A percentile compares a stretch with the other conserved stretches of the same genome.
These are phyloP conservation scores for Peniophora sp. DNA, from an alignment of 1,284 basidiomycete genomes.

Conservation along the genomic window DNA sequence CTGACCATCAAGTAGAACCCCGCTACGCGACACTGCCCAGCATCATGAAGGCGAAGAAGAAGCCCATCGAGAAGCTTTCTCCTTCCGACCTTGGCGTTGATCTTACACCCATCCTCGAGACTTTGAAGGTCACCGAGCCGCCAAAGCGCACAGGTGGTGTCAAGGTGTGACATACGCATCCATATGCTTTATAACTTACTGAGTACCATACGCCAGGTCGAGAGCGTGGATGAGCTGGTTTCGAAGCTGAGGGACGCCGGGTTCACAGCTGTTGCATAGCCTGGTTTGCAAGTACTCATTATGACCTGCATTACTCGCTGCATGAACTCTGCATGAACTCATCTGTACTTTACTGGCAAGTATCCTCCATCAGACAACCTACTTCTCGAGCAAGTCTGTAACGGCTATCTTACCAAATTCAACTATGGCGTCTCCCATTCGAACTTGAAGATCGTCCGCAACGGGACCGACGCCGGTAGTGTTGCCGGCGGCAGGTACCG, in stretches of 20 bases:
- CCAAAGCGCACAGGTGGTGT: constrained; percentile 87
- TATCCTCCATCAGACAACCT: too few species aligned
- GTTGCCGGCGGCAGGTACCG: too few species aligned
- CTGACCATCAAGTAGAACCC: constrained; percentile 51
- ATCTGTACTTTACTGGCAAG: too few species aligned
- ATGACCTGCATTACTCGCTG: too few species aligned
- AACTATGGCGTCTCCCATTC: too few species aligned
- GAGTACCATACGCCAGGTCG: constrained; percentile 45
- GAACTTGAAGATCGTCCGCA: too few species aligned
- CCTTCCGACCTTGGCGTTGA: constrained; percentile 82
- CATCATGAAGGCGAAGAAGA: constrained; percentile 99
- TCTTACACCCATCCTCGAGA: constrained; percentile 77
- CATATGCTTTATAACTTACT: not conserved
- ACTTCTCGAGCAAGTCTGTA: too few species aligned
- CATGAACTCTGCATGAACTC: too few species aligned
- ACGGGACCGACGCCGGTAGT: too few species aligned
- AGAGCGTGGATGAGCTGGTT: constrained; percentile 85
- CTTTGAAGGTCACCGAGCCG: constrained; percentile 86
- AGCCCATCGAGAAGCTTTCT: constrained; percentile 83
- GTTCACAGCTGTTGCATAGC: constrained; percentile 29
- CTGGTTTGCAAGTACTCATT: too few species aligned
- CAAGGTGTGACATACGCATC: constrained; percentile 51
- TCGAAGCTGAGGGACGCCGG: constrained; percentile 89
- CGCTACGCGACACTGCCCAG: constrained; percentile 92
- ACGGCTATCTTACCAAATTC: too few species aligned